Percentiles rank a stretch among this genome's conserved stretches.
Evolutionary conservation across 2,329 filamentous ascomycete genomes (phyloP).

Genomic region (Helotiales sp.): DNA sequence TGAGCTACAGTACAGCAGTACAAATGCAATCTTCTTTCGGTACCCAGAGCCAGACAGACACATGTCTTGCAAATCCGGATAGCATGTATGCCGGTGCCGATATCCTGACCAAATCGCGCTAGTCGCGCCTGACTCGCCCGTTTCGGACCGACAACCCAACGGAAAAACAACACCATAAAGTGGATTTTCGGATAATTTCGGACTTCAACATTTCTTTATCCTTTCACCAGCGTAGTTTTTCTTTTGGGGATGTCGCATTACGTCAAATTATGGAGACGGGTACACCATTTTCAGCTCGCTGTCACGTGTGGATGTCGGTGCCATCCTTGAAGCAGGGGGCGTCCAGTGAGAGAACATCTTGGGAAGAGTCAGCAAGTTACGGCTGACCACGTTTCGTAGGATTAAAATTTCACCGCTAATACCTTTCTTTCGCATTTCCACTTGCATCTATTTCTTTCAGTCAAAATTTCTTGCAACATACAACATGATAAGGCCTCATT

Average conservation of each 20-base stretch:
- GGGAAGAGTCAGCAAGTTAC: slow-evolving; percentile 2
- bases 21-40: no score
- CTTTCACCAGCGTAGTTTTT: background rate
- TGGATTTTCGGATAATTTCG: background rate
- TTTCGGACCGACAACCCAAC: background rate
- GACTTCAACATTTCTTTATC: background rate
- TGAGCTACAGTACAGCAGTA: no score
- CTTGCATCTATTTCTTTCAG: background rate
- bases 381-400: background rate
- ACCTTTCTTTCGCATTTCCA: no score
- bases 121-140: background rate
- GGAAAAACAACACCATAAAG: slow-evolving; percentile 2
- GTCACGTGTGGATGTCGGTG: background rate
- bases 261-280: background rate
- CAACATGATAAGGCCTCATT: slow-evolving; percentile 1
- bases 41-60: no score
- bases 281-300: background rate
- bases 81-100: background rate
- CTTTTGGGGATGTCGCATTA: background rate
- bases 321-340: background rate
- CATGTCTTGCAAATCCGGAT: no score
- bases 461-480: background rate
- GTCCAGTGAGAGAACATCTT: slow-evolving; percentile 1
- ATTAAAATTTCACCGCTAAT: background rate
- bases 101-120: background rate